phyloP scores from a whole-genome alignment of 2,329 filamentous ascomycete species.

The Monosporascus sp. region DNA sequence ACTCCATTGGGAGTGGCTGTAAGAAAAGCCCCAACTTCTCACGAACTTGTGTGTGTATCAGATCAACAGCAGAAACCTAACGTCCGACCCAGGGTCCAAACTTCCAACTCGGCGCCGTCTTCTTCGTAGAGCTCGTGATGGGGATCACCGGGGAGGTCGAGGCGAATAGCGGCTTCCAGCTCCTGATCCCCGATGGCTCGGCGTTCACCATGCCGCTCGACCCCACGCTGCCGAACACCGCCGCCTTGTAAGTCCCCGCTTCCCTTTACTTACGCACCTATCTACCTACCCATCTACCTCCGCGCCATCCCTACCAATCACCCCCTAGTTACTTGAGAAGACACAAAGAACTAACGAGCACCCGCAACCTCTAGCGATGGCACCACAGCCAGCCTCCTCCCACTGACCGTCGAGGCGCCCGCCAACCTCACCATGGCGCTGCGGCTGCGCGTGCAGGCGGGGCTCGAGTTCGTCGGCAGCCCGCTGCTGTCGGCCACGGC shows the following conservation, averaged over 20 bases:
- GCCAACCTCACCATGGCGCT: constrained; percentile 18
- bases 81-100: constrained; percentile 13
- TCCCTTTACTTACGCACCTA: no score
- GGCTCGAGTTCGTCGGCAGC: constrained; percentile 15
- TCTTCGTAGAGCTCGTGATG: constrained; percentile 19
- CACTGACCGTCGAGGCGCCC: constrained; percentile 13
- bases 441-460: constrained; percentile 19
- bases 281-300: not conserved
- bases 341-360: constrained; percentile 2
- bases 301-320: not conserved
- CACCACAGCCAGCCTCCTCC: constrained; percentile 15
- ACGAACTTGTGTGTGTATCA: no score
- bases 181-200: constrained; percentile 18
- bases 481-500: constrained; percentile 15
- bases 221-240: constrained; percentile 10
- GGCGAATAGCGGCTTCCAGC: constrained; percentile 18
- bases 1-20: constrained; percentile 20
- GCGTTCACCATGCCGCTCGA: constrained; percentile 20
- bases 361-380: constrained; percentile 12
- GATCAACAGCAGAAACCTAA: no score
- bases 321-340: no score
- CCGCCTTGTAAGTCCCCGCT: constrained; percentile 19
- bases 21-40: not conserved
- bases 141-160: constrained; percentile 15
- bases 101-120: constrained; percentile 19